phyloP scores from a whole-genome alignment of 225 moss, liverwort and hornwort species.

The Antitrichia curtipendula region DNA sequence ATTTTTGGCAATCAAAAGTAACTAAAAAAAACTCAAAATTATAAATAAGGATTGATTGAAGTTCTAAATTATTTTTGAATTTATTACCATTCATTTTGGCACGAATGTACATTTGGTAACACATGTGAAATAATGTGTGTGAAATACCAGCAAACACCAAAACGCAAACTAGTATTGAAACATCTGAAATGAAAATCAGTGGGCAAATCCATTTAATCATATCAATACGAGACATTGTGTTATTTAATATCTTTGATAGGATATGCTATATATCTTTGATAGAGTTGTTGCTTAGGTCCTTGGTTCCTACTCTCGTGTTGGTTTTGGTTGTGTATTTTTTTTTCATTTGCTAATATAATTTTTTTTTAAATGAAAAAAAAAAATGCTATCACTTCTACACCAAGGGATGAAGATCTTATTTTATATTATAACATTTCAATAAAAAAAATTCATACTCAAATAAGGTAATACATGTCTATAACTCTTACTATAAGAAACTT shows the following conservation, averaged over 20 bases:
- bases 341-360: too few relatives aligned
- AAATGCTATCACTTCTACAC: too few relatives aligned
- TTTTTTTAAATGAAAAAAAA: too few relatives aligned
- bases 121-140: background rate
- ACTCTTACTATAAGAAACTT: too few relatives aligned
- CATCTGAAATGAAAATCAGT: background rate
- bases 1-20: background rate
- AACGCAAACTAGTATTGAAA: background rate
- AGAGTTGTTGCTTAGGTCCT: too few relatives aligned
- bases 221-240: fast-evolving
- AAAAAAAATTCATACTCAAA: too few relatives aligned
- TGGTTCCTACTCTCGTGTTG: too few relatives aligned
- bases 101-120: background rate
- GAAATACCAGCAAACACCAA: background rate
- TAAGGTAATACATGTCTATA: background rate
- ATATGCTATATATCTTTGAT: too few relatives aligned
- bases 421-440: too few relatives aligned
- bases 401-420: too few relatives aligned
- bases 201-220: background rate
- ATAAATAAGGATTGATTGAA: fast-evolving
- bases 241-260: too few relatives aligned
- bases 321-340: too few relatives aligned
- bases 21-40: background rate
- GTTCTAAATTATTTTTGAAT: background rate
- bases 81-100: background rate